Conservation (phyloP, 2,329 filamentous ascomycete genomes). For the Calonectria pteridis region DNA sequence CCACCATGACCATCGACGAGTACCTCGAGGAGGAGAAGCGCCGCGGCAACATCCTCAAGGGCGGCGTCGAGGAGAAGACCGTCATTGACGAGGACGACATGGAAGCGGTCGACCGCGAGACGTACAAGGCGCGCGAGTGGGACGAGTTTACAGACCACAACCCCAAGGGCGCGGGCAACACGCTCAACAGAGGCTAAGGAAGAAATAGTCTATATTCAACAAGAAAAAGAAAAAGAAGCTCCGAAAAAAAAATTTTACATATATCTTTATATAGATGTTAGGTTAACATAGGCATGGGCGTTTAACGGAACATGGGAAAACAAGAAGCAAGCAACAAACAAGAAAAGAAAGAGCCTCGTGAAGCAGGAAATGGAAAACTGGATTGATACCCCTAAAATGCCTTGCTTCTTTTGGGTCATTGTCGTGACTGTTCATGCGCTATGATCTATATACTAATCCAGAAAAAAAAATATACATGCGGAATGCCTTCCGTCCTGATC, state of each 20-base stretch:
- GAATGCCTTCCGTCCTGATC: slow-evolving; percentile 12
- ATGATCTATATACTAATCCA: background rate
- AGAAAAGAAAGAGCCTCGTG: background rate
- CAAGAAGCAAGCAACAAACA: background rate
- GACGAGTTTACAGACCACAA: slow-evolving; percentile 95
- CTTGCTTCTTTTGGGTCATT: background rate
- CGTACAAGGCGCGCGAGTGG: slow-evolving; percentile 93
- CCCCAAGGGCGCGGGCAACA: slow-evolving; percentile 85
- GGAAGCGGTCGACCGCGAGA: slow-evolving; percentile 89
- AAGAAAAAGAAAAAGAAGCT: background rate
- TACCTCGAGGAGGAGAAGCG: slow-evolving; percentile 92
- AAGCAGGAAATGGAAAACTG: slow-evolving; percentile 17
- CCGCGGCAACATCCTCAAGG: slow-evolving; percentile 90
- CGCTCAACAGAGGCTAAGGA: slow-evolving; percentile 77
- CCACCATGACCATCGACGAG: slow-evolving; percentile 98
- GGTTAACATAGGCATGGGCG: background rate
- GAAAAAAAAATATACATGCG: background rate
- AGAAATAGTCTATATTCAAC: background rate
- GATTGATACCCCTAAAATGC: slow-evolving; percentile 26
- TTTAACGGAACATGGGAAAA: slow-evolving; percentile 8
- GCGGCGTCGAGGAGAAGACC: slow-evolving; percentile 81
- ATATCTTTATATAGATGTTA: background rate
- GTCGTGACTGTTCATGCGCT: slow-evolving; percentile 12
- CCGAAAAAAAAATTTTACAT: background rate
- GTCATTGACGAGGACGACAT: slow-evolving; percentile 91